These are phyloP conservation scores for Mucor saturninus DNA, from an alignment of 371 early-diverging fungal species.

Conservation along the genomic window DNA sequence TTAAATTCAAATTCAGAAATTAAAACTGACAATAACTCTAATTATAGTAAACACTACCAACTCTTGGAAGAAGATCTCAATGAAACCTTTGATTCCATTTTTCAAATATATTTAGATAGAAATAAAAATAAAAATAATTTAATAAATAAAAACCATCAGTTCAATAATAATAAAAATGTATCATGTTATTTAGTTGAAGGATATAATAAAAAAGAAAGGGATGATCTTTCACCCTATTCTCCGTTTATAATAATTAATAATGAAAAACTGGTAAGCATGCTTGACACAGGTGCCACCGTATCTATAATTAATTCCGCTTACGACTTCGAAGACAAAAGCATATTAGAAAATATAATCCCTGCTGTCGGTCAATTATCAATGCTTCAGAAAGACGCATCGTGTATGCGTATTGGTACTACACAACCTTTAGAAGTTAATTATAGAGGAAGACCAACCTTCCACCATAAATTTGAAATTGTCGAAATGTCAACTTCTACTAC, in stretches of 20 bases:
- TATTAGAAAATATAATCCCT: constrained; percentile 1
- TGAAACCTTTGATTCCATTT: no score
- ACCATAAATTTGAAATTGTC: not conserved
- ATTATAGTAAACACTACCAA: no score
- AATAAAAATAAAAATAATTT: no score
- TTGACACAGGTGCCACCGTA: not conserved
- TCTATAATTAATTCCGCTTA: constrained; percentile 1
- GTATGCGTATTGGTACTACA: constrained; percentile 2
- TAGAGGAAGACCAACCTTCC: not conserved
- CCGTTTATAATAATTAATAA: not conserved
- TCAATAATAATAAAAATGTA: no score
- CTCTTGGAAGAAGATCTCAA: no score
- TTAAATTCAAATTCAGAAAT: no score
- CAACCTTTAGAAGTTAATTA: not conserved
- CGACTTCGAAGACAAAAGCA: constrained; percentile 6
- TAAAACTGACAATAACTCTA: no score
- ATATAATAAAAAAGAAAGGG: not conserved
- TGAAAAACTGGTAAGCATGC: constrained; percentile 4
- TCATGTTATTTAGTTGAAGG: not conserved
- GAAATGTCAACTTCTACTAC: not conserved
- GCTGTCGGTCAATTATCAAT: not conserved
- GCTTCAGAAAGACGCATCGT: not conserved
- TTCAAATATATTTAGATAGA: no score
- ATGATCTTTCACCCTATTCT: not conserved
- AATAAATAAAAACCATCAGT: not conserved